These are phyloP conservation scores for Biscogniauxia marginata DNA, from an alignment of 2,329 filamentous ascomycete species.

Conservation along the genomic window DNA sequence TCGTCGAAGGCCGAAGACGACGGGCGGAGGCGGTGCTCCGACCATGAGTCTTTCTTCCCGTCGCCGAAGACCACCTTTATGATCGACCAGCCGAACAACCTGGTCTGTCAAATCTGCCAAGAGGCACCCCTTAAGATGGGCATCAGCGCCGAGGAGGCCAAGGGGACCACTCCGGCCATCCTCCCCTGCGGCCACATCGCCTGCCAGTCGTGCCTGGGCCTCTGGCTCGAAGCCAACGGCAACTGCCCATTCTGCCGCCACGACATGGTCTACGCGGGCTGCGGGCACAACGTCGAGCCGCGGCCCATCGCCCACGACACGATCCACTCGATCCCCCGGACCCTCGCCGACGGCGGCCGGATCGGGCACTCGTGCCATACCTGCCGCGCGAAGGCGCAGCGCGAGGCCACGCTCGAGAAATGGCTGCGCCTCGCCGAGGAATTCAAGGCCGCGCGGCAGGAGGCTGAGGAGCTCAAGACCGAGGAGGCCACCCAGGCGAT, in stretches of 20 bases:
- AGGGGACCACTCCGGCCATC: slow-evolving; percentile 23
- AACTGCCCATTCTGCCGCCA: slow-evolving; percentile 37
- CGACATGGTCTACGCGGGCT: slow-evolving; percentile 27
- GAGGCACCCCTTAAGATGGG: slow-evolving; percentile 15
- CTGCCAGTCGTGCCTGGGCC: slow-evolving; percentile 29
- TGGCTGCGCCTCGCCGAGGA: slow-evolving; percentile 6
- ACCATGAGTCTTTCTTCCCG: slow-evolving; percentile 23
- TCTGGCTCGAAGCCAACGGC: slow-evolving; percentile 25
- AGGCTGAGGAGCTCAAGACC: slow-evolving; percentile 9
- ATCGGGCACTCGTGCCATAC: slow-evolving; percentile 18
- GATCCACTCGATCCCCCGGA: slow-evolving; percentile 34
- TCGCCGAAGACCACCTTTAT: slow-evolving; percentile 28
- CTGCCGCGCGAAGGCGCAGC: slow-evolving; percentile 13
- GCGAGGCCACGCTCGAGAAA: slow-evolving; percentile 3
- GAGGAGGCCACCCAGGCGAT: slow-evolving; percentile 9
- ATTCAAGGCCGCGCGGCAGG: slow-evolving; percentile 10
- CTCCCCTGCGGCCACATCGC: slow-evolving; percentile 38
- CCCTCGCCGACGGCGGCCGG: slow-evolving; percentile 31
- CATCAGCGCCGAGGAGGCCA: not conserved
- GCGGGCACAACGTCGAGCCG: slow-evolving; percentile 29
- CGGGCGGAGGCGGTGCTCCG: not conserved
- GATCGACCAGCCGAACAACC: slow-evolving; percentile 22
- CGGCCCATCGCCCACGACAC: slow-evolving; percentile 29
- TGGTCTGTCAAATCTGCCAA: slow-evolving; percentile 28
- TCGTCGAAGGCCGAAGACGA: not conserved